Percentiles rank a stretch among this genome's conserved stretches.
phyloP scores from a whole-genome alignment of 192 early-diverging fungal species.

The Radiomyces spectabilis region DNA sequence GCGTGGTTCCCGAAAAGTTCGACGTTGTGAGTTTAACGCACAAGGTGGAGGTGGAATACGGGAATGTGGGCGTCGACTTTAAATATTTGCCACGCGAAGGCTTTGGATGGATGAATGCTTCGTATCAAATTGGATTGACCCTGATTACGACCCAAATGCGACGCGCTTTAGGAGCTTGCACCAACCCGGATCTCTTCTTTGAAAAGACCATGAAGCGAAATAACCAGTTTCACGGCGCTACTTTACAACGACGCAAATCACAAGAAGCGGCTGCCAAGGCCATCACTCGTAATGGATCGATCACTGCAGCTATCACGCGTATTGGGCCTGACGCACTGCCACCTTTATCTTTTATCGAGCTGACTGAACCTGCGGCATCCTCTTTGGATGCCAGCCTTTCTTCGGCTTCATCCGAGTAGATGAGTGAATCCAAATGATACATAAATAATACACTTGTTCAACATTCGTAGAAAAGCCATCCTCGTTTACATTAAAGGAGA shows the following conservation, averaged over 20 bases:
- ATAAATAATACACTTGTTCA: too few relatives aligned
- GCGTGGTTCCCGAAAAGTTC: slow-evolving; percentile 96
- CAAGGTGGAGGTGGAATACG: slow-evolving; percentile 90
- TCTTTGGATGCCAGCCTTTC: too few relatives aligned
- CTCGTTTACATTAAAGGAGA: too few relatives aligned
- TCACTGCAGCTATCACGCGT: slow-evolving; percentile 18
- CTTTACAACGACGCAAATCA: slow-evolving; percentile 12
- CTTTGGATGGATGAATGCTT: slow-evolving; percentile 99
- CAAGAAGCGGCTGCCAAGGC: slow-evolving; percentile 17
- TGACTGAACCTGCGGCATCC: slow-evolving; percentile 5
- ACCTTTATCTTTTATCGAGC: neutral
- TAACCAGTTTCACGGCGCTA: neutral
- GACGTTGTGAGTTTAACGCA: slow-evolving; percentile 91
- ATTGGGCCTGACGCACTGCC: neutral
- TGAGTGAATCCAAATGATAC: too few relatives aligned
- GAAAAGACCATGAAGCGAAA: slow-evolving; percentile 6
- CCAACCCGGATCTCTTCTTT: slow-evolving; percentile 22
- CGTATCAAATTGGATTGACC: slow-evolving; percentile 75
- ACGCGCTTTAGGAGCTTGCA: slow-evolving; percentile 60
- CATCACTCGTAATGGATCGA: slow-evolving; percentile 16
- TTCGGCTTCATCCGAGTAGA: too few relatives aligned
- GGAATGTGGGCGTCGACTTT: slow-evolving; percentile 93
- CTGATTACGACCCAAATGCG: slow-evolving; percentile 66
- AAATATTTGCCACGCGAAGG: slow-evolving; percentile 91
- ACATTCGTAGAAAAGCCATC: too few relatives aligned